Percentiles rank a stretch among this genome's conserved stretches.
Evolutionary conservation across 2,329 filamentous ascomycete species (phyloP).

Genomic region (Colletotrichum sp.): DNA sequence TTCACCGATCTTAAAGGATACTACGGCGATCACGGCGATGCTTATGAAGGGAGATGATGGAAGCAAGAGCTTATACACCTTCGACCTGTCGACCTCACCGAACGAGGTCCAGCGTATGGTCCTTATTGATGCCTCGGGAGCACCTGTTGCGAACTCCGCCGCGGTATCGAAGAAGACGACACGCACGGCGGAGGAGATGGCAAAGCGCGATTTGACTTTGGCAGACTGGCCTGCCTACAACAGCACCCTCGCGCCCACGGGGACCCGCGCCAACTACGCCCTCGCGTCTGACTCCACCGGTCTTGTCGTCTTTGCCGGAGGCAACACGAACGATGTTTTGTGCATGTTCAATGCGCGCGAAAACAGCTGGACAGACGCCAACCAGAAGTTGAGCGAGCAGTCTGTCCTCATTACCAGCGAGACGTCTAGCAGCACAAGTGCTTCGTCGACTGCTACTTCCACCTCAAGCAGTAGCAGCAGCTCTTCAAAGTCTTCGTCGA

Average conservation of each 20-base stretch:
- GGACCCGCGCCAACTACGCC: conserved; percentile 71
- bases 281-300: conserved; percentile 72
- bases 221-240: conserved; percentile 82
- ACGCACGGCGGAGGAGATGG: neutral
- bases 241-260: conserved; percentile 70
- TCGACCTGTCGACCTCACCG: conserved; percentile 76
- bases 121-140: conserved; percentile 67
- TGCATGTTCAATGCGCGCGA: conserved; percentile 77
- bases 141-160: conserved; percentile 50
- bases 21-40: conserved; percentile 61
- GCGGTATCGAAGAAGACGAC: conserved; percentile 37
- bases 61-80: conserved; percentile 80
- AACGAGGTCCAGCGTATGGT: conserved; percentile 77
- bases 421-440: conserved; percentile 32
- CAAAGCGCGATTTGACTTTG: conserved; percentile 56
- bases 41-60: conserved; percentile 76
- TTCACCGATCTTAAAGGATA: conserved; percentile 63
- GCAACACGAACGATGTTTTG: conserved; percentile 66
- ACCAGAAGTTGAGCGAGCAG: conserved; percentile 61
- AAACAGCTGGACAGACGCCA: conserved; percentile 82
- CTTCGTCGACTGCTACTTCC: conserved; percentile 30
- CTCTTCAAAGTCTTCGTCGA: conserved; percentile 26
- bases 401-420: conserved; percentile 36
- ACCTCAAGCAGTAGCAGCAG: conserved; percentile 30
- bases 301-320: conserved; percentile 66